Base-by-base conservation (phyloP, 2,329 filamentous ascomycete species). In the Colletotrichum lupini region DNA sequence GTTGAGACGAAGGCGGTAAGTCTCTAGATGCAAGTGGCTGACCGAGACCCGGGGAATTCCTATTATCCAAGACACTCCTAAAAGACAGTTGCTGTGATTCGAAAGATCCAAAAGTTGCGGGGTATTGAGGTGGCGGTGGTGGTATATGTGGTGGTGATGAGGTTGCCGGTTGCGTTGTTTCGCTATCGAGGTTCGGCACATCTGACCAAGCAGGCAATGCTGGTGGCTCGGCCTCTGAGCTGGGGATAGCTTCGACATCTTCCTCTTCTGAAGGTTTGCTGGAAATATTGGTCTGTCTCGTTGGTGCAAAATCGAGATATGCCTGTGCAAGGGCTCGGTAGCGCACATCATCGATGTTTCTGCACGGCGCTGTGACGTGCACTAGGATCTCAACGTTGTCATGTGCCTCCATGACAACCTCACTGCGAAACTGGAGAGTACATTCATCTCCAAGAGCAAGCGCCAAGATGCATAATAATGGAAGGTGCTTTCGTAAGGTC, bases 311-410 rank as follows among this genome's bases (percentile, higher is more conserved):
- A 53, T 83, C 78, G n/a, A 88, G 79, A 74, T 90, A 90, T 2
- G 87, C 85, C 26, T 82, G 77, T 5, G 88, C 87, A 26, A 90
- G 80, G n/a, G 81, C 79, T 42, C 88, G 82, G 75, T 90, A 90
- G 16, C 77, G 76, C 22, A 77, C 79, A 79, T 91, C 89, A 75
- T 90, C 87, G 12, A 77, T 76, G 26, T 83, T 81, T 52, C 79
- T 84, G 76, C 87, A 86, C 7, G 88, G 87, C 35, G 89, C 89
- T 12, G 86, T 80, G 68, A 89, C 84, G 78, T 91, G 89, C 63
- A 90, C 85, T 57, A 91, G 82, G 57, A 91, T 88, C 80, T 91
- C 88, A 64, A 85, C 82, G 72, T 86, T 80, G n/a, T 56, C 56
- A 42, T 49, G 52, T 53, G 61, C 69, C 66, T 73, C 73, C 73